These are phyloP conservation scores for Mortierella sp. DNA, from an alignment of 371 early-diverging fungal genomes.

Conservation along the genomic window DNA sequence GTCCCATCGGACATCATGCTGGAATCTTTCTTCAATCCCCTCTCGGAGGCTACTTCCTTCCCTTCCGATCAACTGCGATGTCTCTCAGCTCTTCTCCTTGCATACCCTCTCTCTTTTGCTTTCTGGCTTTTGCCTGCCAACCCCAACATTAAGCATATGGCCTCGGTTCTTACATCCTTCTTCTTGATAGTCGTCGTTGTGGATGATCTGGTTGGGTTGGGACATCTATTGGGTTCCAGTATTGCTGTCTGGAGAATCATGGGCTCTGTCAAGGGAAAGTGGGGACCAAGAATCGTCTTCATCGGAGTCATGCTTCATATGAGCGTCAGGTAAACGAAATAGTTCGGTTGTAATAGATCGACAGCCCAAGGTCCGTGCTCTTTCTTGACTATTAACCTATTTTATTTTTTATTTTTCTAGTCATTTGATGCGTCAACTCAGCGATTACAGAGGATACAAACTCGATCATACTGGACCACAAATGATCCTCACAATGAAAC, in stretches of 20 bases:
- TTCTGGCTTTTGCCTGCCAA: slow-evolving; percentile 67
- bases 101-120: slow-evolving; percentile 55
- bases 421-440: slow-evolving; percentile 71
- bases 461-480: slow-evolving; percentile 91
- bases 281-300: slow-evolving; percentile 79
- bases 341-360: not conserved
- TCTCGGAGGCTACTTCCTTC: slow-evolving; percentile 53
- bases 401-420: slow-evolving; percentile 45
- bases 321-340: slow-evolving; percentile 69
- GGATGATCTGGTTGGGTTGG: slow-evolving; percentile 67
- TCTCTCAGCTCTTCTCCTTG: slow-evolving; percentile 48
- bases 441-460: slow-evolving; percentile 63
- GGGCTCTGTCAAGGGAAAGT: slow-evolving; percentile 58
- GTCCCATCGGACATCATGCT: slow-evolving; percentile 24
- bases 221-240: slow-evolving; percentile 72
- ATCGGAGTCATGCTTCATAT: slow-evolving; percentile 81
- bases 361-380: not conserved
- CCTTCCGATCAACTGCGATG: slow-evolving; percentile 61
- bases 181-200: slow-evolving; percentile 74
- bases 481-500: slow-evolving; percentile 93
- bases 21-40: slow-evolving; percentile 46
- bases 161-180: slow-evolving; percentile 73
- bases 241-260: slow-evolving; percentile 71
- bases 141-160: slow-evolving; percentile 74
- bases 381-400: not conserved